Percentiles rank a stretch among this genome's conserved stretches.
Conservation (phyloP, 805 yeast species). For the Cyberlindnera misumaiensis region DNA sequence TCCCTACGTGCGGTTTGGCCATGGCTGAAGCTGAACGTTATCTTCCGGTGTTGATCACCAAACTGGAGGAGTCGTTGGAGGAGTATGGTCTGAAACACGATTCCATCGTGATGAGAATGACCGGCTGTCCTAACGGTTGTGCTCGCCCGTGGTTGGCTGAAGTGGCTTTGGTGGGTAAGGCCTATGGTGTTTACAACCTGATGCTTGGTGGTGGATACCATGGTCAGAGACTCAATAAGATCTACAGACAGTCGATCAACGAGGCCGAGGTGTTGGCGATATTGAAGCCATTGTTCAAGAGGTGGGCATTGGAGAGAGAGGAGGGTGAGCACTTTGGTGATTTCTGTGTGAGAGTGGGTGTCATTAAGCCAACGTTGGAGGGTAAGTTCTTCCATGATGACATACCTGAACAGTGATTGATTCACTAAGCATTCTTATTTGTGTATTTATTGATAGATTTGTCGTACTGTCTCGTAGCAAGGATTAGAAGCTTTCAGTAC, state of each 20-base stretch:
- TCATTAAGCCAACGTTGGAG: conserved; percentile 80
- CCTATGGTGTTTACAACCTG: conserved; percentile 86
- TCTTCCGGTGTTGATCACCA: conserved; percentile 73
- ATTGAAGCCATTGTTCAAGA: conserved; percentile 81
- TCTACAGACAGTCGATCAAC: conserved; percentile 79
- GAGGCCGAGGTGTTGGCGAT: conserved; percentile 80
- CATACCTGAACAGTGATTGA: conserved; percentile 48
- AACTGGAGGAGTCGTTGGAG: conserved; percentile 81
- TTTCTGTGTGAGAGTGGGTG: conserved; percentile 79
- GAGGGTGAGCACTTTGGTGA: conserved; percentile 96
- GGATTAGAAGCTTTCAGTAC: too few relatives aligned
- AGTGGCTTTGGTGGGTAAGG: conserved; percentile 92
- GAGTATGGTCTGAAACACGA: conserved; percentile 92
- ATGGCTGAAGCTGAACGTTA: conserved; percentile 96
- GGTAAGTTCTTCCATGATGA: conserved; percentile 95
- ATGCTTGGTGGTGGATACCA: conserved; percentile 94
- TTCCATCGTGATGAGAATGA: conserved; percentile 94
- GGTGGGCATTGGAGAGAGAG: conserved; percentile 87
- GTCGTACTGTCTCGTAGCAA: too few relatives aligned
- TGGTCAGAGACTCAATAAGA: conserved; percentile 88
- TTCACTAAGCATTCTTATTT: too few relatives aligned
- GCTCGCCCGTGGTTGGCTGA: conserved; percentile 98
- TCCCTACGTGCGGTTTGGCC: conserved; percentile 98
- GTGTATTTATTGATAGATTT: neutral
- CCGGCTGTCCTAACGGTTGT: conserved; percentile 98